A percentile compares a stretch with the other conserved stretches of the same genome.
Conservation (phyloP, 306 rosid genomes). For the Alnus rubra region DNA sequence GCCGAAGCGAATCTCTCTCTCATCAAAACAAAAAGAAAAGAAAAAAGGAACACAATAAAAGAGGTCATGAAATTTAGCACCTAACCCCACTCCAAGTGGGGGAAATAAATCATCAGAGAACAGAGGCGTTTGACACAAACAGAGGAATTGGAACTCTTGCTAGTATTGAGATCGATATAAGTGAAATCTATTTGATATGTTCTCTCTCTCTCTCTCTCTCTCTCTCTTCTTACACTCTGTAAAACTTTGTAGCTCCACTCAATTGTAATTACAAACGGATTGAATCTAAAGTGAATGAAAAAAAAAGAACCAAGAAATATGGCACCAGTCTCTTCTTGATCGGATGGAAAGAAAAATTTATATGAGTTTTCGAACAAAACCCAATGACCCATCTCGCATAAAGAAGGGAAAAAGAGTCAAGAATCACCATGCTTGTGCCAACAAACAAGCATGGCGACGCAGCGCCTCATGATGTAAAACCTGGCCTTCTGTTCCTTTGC, state of each 20-base stretch:
- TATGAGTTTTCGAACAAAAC: constrained; percentile 31
- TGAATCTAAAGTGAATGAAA: constrained; percentile 17
- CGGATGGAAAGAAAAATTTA: constrained; percentile 31
- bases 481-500: constrained; percentile 95
- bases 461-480: constrained; percentile 89
- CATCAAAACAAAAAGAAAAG: background rate
- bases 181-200: constrained; percentile 16
- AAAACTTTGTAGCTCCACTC: constrained; percentile 30
- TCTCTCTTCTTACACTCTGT: constrained; percentile 31
- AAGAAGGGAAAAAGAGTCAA: constrained; percentile 26
- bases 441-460: constrained; percentile 94
- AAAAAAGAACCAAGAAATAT: background rate
- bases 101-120: background rate
- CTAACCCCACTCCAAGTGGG: background rate
- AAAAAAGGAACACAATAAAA: background rate
- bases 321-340: constrained; percentile 35
- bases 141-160: constrained; percentile 3
- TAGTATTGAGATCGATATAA: constrained; percentile 1
- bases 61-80: background rate
- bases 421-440: constrained; percentile 95
- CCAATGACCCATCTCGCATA: constrained; percentile 32
- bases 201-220: constrained; percentile 10
- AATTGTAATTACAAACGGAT: constrained; percentile 42
- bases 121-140: background rate
- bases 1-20: constrained; percentile 41